Conservation (phyloP, 306 rosid species). For the Malus sylvestris region DNA sequence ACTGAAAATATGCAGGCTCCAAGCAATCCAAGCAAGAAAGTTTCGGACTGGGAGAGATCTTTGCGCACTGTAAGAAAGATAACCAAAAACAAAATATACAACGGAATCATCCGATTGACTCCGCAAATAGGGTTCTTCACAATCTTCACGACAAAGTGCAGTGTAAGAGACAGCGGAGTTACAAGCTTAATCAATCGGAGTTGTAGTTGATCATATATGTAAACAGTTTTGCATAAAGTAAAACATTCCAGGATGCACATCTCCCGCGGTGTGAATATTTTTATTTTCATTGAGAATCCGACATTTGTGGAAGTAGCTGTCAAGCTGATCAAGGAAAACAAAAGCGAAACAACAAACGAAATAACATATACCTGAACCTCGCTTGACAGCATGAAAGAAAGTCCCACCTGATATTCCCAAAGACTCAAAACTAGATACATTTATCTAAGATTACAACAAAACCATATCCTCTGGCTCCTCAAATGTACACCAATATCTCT, state of each 20-base stretch:
- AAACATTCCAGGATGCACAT: background rate
- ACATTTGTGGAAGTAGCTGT: background rate
- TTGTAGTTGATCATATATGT: background rate
- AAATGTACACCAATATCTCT: constrained; percentile 43
- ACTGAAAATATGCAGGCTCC: no score
- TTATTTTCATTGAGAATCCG: constrained; percentile 13
- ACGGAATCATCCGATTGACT: no score
- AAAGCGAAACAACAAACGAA: background rate
- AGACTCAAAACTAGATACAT: constrained; percentile 31
- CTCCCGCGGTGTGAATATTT: background rate
- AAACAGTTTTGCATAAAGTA: background rate
- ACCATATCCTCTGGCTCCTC: constrained; percentile 34
- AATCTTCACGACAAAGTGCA: no score
- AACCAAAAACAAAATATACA: no score
- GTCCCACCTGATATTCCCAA: constrained; percentile 35
- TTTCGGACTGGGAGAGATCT: no score
- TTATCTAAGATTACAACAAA: constrained; percentile 44
- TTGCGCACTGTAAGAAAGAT: no score
- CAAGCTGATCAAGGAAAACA: background rate
- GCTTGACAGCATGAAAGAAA: constrained; percentile 17
- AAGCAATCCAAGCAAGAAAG: no score
- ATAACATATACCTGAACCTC: constrained; percentile 34
- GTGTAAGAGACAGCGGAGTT: no score
- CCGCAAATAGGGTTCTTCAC: no score
- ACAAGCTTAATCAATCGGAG: no score